Conservation (phyloP, 23 red algal species). For the Gracilaria caudata region DNA sequence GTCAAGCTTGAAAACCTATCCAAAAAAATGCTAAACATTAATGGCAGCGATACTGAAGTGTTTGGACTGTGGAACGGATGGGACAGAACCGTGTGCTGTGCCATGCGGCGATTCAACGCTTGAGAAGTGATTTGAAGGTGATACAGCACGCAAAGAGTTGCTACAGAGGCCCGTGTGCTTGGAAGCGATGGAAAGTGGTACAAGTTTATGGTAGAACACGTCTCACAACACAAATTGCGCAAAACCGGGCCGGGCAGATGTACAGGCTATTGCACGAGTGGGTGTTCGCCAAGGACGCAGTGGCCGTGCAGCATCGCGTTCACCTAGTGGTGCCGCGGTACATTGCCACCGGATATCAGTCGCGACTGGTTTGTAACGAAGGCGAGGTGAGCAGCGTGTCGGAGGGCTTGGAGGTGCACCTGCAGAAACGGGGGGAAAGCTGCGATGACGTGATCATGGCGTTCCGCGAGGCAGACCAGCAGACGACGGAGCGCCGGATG, state of each 20-base stretch:
- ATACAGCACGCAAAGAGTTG: conserved; percentile 52
- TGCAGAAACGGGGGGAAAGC: conserved; percentile 36
- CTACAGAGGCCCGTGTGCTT: conserved; percentile 53
- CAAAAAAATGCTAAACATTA: conserved; percentile 72
- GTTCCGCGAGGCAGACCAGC: conserved; percentile 62
- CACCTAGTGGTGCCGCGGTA: conserved; percentile 43
- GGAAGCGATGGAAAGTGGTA: conserved; percentile 81
- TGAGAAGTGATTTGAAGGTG: conserved; percentile 69
- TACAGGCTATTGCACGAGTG: conserved; percentile 68
- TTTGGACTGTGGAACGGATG: conserved; percentile 75
- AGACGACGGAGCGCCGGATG: conserved; percentile 16
- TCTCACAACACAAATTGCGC: conserved; percentile 66
- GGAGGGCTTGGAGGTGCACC: conserved; percentile 74
- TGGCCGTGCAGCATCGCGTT: conserved; percentile 61
- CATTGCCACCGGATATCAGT: conserved; percentile 68
- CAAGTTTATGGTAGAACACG: conserved; percentile 85
- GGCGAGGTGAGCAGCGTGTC: conserved; percentile 29
- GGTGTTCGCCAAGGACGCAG: conserved; percentile 69
- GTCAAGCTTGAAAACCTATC: conserved; percentile 82
- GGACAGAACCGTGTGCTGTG: conserved; percentile 60
- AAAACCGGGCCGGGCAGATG: conserved; percentile 81
- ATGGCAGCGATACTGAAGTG: conserved; percentile 79
- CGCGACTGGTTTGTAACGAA: conserved; percentile 81
- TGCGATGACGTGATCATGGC: conserved; percentile 80
- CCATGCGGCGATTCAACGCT: conserved; percentile 77